A percentile compares a stretch with the other conserved stretches of the same genome.
Evolutionary conservation across 2,329 filamentous ascomycete species (phyloP).

Genomic region (Aspergillus brasiliensis): DNA sequence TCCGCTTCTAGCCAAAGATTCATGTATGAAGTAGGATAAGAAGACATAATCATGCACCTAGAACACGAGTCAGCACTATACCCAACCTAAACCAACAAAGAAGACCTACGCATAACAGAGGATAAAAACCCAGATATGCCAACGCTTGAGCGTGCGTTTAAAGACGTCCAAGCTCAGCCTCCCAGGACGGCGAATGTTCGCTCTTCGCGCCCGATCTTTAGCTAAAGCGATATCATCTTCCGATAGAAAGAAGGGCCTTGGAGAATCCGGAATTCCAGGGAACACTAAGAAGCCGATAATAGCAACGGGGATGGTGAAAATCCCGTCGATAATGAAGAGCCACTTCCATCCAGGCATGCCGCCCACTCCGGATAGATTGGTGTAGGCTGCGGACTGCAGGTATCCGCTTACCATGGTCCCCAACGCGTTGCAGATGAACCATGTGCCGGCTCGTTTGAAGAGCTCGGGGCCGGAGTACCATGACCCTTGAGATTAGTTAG

Average conservation of each 20-base stretch:
- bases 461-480: conserved; percentile 50
- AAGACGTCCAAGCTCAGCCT: conserved; percentile 49
- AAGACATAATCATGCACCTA: conserved; percentile 50
- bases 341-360: conserved; percentile 57
- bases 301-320: conserved; percentile 60
- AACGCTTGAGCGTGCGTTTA: conserved; percentile 50
- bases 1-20: conserved; percentile 56
- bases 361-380: conserved; percentile 52
- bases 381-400: conserved; percentile 57
- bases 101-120: conserved; percentile 52
- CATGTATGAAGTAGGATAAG: conserved; percentile 53
- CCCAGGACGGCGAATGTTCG: conserved; percentile 39
- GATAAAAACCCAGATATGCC: conserved; percentile 57
- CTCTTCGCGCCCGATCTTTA: conserved; percentile 31
- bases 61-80: not conserved
- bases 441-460: conserved; percentile 59
- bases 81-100: conserved; percentile 14
- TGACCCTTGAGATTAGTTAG: conserved; percentile 22
- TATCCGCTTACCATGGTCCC: conserved; percentile 62
- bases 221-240: conserved; percentile 41
- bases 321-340: conserved; percentile 61
- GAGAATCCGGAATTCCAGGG: conserved; percentile 45
- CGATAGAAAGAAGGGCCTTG: conserved; percentile 44
- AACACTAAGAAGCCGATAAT: conserved; percentile 56
- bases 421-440: conserved; percentile 56